phyloP scores from a whole-genome alignment of 352 stramenopile genomes.

The Phytopythium oedochilum region DNA sequence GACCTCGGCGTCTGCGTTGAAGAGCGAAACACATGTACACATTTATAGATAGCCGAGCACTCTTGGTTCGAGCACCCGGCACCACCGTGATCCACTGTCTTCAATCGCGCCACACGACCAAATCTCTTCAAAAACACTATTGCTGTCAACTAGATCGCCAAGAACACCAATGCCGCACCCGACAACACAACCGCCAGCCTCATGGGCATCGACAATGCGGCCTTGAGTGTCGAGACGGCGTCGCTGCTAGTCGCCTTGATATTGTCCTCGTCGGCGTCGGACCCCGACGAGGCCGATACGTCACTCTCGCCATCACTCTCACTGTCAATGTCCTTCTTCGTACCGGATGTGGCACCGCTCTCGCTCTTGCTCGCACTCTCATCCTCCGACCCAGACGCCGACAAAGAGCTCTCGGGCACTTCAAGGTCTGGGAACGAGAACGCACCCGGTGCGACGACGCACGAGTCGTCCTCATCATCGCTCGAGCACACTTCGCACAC shows the following conservation, averaged over 20 bases:
- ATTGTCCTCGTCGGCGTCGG: not conserved
- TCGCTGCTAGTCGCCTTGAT: not conserved
- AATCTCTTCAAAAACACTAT: not conserved
- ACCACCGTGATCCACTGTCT: no score
- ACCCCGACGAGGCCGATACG: not conserved
- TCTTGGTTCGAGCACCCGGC: not conserved
- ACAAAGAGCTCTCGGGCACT: not conserved
- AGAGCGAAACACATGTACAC: not conserved
- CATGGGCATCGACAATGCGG: not conserved
- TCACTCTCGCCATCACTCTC: not conserved
- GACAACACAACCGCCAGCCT: not conserved
- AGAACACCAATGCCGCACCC: not conserved
- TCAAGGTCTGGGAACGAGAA: slow-evolving; percentile 1
- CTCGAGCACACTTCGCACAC: slow-evolving; percentile 43
- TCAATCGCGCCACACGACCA: no score
- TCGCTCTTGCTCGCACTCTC: not conserved
- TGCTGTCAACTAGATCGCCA: not conserved
- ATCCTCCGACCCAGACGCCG: not conserved
- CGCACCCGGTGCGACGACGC: not conserved
- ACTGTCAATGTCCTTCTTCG: not conserved
- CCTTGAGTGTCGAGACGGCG: not conserved
- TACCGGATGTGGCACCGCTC: no score
- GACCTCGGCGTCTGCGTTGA: not conserved
- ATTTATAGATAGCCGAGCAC: not conserved
- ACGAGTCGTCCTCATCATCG: slow-evolving; percentile 16